Conservation (phyloP, 2,329 filamentous ascomycete genomes). For the Canariomyces notabilis region DNA sequence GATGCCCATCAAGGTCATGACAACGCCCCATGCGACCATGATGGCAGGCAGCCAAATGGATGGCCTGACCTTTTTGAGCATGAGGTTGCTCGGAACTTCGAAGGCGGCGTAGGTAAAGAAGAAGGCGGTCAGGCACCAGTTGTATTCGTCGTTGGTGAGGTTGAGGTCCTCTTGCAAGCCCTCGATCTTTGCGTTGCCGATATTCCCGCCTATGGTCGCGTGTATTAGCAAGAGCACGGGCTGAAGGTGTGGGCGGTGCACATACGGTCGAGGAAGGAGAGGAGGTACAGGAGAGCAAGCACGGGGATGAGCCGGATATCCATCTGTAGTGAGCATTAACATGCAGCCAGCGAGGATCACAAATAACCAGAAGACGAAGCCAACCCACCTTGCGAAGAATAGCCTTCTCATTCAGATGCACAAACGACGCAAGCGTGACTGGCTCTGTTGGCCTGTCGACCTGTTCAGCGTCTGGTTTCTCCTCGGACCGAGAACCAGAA, state of each 20-base stretch:
- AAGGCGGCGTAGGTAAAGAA: constrained; percentile 76
- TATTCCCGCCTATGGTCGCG: constrained; percentile 48
- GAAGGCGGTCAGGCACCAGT: constrained; percentile 65
- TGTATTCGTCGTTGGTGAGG: constrained; percentile 65
- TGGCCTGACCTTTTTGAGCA: constrained; percentile 69
- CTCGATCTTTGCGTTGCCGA: constrained; percentile 62
- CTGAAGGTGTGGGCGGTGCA: constrained; percentile 19
- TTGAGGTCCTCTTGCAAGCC: constrained; percentile 47
- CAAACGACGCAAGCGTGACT: constrained; percentile 22
- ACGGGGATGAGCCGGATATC: constrained; percentile 50
- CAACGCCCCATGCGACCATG: constrained; percentile 57
- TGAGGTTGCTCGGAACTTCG: constrained; percentile 70
- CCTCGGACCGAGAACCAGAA: constrained; percentile 2
- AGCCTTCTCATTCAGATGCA: constrained; percentile 50
- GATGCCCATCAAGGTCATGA: constrained; percentile 51
- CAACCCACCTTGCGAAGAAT: constrained; percentile 49
- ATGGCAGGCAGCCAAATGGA: constrained; percentile 71
- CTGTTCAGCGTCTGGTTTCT: constrained; percentile 8
- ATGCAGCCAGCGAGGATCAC: background rate
- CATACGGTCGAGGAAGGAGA: constrained; percentile 66
- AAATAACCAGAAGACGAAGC: background rate
- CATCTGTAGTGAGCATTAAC: constrained; percentile 35
- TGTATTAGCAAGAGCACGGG: background rate
- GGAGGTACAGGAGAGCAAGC: constrained; percentile 63
- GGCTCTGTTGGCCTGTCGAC: background rate